Conservation (phyloP, 305 asterid species). For the Solanum hybrid region DNA sequence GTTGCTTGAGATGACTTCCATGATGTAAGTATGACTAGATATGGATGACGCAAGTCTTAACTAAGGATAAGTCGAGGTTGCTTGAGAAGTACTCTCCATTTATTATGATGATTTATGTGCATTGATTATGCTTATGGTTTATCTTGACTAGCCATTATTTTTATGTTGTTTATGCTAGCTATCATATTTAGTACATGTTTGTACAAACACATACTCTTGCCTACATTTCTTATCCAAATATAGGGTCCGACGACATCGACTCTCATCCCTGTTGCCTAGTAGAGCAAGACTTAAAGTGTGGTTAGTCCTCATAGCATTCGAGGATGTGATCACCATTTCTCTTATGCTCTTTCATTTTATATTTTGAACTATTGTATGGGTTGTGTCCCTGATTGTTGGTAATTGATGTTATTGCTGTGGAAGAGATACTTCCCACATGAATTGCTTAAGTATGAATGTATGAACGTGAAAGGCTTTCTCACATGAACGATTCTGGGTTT, state of each 20-base stretch:
- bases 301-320: neutral
- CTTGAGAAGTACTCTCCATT: neutral
- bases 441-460: neutral
- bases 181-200: neutral
- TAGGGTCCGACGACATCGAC: neutral
- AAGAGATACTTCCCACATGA: neutral
- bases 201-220: neutral
- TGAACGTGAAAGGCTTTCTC: too few relatives aligned
- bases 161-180: neutral
- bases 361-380: neutral
- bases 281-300: neutral
- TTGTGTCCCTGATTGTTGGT: neutral
- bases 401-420: neutral
- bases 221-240: neutral
- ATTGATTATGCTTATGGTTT: neutral
- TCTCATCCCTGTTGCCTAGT: neutral
- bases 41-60: neutral
- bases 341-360: neutral
- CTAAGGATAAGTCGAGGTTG: neutral
- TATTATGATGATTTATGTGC: neutral
- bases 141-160: neutral
- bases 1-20: neutral
- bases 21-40: neutral
- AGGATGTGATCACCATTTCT: neutral
- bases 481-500: too few relatives aligned